These are phyloP conservation scores for Huntiella savannae DNA, from an alignment of 2,329 filamentous ascomycete genomes.

Conservation along the genomic window DNA sequence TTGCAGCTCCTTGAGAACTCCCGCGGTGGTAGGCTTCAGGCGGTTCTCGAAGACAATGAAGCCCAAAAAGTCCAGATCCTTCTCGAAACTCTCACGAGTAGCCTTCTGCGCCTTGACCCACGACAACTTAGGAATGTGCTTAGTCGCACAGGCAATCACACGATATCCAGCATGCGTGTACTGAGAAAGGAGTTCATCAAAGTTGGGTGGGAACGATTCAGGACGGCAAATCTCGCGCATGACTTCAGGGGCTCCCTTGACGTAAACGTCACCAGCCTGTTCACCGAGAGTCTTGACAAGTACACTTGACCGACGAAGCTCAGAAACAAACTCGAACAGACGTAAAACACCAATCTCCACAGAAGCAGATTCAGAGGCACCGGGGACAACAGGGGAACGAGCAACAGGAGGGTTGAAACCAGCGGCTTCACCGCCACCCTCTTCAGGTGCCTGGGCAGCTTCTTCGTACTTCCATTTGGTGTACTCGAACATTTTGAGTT, in stretches of 20 bases:
- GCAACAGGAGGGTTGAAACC: slow-evolving; percentile 77
- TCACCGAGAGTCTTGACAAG: slow-evolving; percentile 77
- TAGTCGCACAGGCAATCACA: slow-evolving; percentile 87
- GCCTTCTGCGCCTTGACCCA: slow-evolving; percentile 95
- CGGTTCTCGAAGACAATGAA: slow-evolving; percentile 99
- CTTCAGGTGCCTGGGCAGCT: slow-evolving; percentile 47
- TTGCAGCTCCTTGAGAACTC: slow-evolving; percentile 63
- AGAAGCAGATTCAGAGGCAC: slow-evolving; percentile 5
- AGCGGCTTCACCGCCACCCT: slow-evolving; percentile 45
- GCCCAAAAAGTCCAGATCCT: slow-evolving; percentile 66
- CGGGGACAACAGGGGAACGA: slow-evolving; percentile 39
- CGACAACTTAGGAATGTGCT: slow-evolving; percentile 68
- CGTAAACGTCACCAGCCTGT: slow-evolving; percentile 69
- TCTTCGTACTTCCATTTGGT: slow-evolving; percentile 87
- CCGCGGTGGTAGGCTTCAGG: slow-evolving; percentile 68
- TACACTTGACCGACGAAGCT: slow-evolving; percentile 71
- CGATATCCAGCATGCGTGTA: slow-evolving; percentile 95
- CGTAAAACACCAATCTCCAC: slow-evolving; percentile 73
- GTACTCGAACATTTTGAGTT: slow-evolving; percentile 97
- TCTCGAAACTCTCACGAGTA: slow-evolving; percentile 70
- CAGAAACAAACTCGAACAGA: slow-evolving; percentile 86
- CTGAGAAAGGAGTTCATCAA: slow-evolving; percentile 69
- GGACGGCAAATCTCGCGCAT: slow-evolving; percentile 83
- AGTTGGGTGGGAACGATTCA: slow-evolving; percentile 71
- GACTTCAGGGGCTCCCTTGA: slow-evolving; percentile 91